These are phyloP conservation scores for Fusarium bulbicola DNA, from an alignment of 2,329 filamentous ascomycete genomes.

Conservation along the genomic window DNA sequence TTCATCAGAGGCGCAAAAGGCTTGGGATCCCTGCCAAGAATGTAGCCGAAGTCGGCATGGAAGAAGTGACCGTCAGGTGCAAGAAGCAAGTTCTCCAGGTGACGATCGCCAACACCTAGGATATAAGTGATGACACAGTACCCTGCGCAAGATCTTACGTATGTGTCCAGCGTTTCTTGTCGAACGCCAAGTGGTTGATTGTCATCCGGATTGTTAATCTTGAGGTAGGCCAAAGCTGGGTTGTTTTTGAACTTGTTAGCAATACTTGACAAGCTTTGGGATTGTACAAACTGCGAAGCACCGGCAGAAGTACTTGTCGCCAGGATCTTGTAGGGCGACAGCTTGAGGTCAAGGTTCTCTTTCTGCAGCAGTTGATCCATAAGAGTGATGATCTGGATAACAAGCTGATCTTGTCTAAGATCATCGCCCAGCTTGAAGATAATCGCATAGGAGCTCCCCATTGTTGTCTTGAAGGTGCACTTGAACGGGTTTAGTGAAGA, in stretches of 20 bases:
- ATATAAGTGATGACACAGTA: conserved; percentile 99
- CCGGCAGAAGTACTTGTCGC: conserved; percentile 91
- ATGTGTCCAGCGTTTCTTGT: conserved; percentile 93
- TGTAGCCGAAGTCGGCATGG: conserved; percentile 98
- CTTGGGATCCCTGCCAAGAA: conserved; percentile 95
- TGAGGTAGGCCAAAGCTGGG: conserved; percentile 82
- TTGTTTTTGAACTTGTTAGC: conserved; percentile 81
- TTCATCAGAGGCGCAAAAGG: conserved; percentile 98
- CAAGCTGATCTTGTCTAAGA: conserved; percentile 93
- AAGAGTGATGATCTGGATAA: conserved; percentile 95
- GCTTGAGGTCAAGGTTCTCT: conserved; percentile 93
- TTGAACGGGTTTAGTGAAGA: conserved; percentile 92
- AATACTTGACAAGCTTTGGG: conserved; percentile 83
- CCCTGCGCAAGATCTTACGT: conserved; percentile 93
- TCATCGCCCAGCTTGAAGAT: conserved; percentile 99
- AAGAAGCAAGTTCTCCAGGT: conserved; percentile 93
- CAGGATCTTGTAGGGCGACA: conserved; percentile 95
- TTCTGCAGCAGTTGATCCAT: conserved; percentile 97
- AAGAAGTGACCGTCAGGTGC: conserved; percentile 94
- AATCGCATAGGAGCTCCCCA: conserved; percentile 83
- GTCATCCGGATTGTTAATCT: conserved; percentile 88
- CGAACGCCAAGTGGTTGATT: conserved; percentile 84
- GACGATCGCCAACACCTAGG: conserved; percentile 92
- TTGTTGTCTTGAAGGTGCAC: conserved; percentile 85
- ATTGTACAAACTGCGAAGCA: conserved; percentile 92